These are phyloP conservation scores for Secale cereale DNA, from an alignment of 176 grass and related monocot species.

Conservation along the genomic window DNA sequence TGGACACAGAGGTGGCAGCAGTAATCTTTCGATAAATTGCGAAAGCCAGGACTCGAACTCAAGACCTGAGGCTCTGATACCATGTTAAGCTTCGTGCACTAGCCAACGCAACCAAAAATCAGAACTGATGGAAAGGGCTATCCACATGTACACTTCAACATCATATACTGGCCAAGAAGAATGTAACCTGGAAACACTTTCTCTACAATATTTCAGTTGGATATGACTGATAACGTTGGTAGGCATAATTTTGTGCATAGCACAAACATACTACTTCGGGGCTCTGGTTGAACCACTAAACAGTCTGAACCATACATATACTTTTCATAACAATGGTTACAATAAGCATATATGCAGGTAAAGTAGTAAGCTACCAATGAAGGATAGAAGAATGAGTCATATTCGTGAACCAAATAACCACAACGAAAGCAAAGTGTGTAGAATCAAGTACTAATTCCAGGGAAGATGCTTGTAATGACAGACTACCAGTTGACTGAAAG, in stretches of 20 bases:
- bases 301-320: neutral
- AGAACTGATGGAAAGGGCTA: too few species aligned
- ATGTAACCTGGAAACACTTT: neutral
- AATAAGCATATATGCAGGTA: slow-evolving; percentile 10
- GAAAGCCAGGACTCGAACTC: too few species aligned
- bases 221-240: neutral
- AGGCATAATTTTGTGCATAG: neutral
- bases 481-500: neutral
- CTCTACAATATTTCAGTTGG: neutral
- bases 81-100: too few species aligned
- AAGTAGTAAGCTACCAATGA: neutral
- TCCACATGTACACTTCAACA: too few species aligned
- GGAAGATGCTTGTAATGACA: neutral
- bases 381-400: neutral
- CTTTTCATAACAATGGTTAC: neutral
- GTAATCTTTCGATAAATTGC: too few species aligned
- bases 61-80: too few species aligned
- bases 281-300: neutral
- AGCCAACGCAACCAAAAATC: too few species aligned
- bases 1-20: too few species aligned
- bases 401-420: neutral
- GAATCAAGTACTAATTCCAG: neutral
- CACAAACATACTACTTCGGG: neutral
- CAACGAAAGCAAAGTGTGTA: neutral
- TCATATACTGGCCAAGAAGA: neutral